Evolutionary conservation across 495 filamentous ascomycete species (phyloP).

Genomic region (Tuber microsphaerosporum): DNA sequence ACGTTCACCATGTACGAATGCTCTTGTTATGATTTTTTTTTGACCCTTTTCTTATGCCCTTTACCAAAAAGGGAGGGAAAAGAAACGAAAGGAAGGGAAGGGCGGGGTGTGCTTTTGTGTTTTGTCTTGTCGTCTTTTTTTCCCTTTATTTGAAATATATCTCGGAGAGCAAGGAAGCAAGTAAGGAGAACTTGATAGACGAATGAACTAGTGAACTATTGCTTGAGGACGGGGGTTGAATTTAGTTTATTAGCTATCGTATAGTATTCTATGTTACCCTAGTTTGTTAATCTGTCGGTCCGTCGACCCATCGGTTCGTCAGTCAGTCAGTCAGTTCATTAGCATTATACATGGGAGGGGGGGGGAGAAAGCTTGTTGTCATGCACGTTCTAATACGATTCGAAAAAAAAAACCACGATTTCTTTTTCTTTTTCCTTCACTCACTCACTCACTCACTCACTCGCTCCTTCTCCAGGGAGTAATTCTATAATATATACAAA

Average conservation of each 20-base stretch:
- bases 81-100: not conserved
- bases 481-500: not conserved
- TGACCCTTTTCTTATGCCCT: not conserved
- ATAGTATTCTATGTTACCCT: not conserved
- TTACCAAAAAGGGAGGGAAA: conserved; percentile 13
- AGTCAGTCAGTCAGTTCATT: not conserved
- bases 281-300: not conserved
- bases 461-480: not conserved
- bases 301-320: not conserved
- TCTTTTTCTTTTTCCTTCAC: not conserved
- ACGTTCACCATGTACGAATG: conserved; percentile 12
- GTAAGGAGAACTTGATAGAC: not conserved
- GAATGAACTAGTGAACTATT: not conserved
- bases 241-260: not conserved
- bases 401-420: too few species aligned
- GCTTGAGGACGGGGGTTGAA: not conserved
- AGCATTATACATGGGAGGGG: not conserved
- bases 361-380: not conserved
- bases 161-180: not conserved
- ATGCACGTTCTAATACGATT: not conserved
- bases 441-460: not conserved
- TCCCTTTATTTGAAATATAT: not conserved
- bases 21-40: conserved; percentile 5
- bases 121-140: not conserved
- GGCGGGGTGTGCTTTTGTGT: not conserved